Percentiles rank a stretch among this genome's conserved stretches.
Conservation (phyloP, 805 yeast species). For the Pichia heedii region DNA sequence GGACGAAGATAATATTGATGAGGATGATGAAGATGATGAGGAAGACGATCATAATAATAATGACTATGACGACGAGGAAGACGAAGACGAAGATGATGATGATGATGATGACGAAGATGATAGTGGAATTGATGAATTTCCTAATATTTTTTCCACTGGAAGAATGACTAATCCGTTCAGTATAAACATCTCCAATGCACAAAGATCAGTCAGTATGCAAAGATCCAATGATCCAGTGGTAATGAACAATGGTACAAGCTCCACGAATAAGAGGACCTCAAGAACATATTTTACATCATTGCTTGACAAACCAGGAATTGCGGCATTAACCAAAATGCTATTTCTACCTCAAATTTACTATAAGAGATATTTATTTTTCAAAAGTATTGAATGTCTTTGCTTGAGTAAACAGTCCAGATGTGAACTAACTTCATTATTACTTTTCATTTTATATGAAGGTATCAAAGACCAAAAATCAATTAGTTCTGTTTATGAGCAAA, state of each 20-base stretch:
- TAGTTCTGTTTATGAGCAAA: slow-evolving; percentile 50
- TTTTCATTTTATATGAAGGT: slow-evolving; percentile 74
- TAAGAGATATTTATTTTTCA: slow-evolving; percentile 55
- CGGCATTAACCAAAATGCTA: slow-evolving; percentile 59
- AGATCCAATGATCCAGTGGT: not conserved
- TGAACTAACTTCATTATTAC: slow-evolving; percentile 60
- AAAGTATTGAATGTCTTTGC: slow-evolving; percentile 58
- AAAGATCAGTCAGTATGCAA: slow-evolving; percentile 3
- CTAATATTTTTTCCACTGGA: too few relatives aligned
- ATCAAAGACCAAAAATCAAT: slow-evolving; percentile 47
- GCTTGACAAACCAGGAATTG: slow-evolving; percentile 66
- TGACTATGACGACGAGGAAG: slow-evolving; percentile 13
- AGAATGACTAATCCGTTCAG: too few relatives aligned
- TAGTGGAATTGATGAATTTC: not conserved
- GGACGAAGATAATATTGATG: slow-evolving; percentile 17
- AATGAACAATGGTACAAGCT: not conserved
- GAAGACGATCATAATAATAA: slow-evolving; percentile 8
- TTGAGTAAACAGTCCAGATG: slow-evolving; percentile 68
- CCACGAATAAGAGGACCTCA: slow-evolving; percentile 21
- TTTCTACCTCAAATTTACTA: slow-evolving; percentile 63
- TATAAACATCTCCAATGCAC: not conserved
- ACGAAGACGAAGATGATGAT: slow-evolving; percentile 16
- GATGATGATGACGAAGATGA: slow-evolving; percentile 12
- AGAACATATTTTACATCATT: slow-evolving; percentile 51
- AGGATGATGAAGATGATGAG: slow-evolving; percentile 10